Evolutionary conservation across 768 basidiomycete species (phyloP).

Genomic region (Lactarius akahatsu): DNA sequence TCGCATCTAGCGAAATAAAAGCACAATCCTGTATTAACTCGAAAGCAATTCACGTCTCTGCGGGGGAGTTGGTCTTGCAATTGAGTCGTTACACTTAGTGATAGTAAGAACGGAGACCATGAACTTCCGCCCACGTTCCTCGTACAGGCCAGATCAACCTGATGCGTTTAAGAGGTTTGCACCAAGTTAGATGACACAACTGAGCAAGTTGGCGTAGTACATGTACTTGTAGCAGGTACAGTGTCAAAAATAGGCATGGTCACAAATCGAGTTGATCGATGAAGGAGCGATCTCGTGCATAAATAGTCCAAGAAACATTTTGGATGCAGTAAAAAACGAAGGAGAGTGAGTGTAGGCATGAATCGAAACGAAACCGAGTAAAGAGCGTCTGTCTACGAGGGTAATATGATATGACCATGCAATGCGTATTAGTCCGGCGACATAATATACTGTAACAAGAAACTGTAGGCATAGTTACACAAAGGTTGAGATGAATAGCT

Average conservation of each 20-base stretch:
- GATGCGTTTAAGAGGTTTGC: too few species aligned
- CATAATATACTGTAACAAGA: not conserved
- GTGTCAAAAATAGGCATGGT: not conserved
- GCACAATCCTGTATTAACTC: too few species aligned
- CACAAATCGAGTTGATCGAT: not conserved
- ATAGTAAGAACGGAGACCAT: too few species aligned
- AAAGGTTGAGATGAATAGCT: not conserved
- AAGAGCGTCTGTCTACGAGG: conserved; percentile 7
- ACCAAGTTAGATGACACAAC: not conserved
- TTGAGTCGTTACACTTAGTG: too few species aligned
- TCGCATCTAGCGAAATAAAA: too few species aligned
- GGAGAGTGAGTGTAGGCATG: not conserved
- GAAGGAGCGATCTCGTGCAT: not conserved
- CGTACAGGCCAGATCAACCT: too few species aligned
- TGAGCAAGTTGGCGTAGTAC: not conserved
- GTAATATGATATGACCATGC: conserved; percentile 3
- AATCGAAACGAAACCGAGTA: not conserved
- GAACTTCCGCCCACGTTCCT: too few species aligned
- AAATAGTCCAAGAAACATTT: not conserved
- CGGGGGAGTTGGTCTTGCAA: too few species aligned
- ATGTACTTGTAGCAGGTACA: not conserved
- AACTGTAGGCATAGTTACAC: not conserved
- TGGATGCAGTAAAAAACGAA: not conserved
- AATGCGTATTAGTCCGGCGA: not conserved
- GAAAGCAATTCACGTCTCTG: too few species aligned